Base-by-base conservation (phyloP, 2,329 filamentous ascomycete genomes). In the Keithomyces neogunnii region DNA sequence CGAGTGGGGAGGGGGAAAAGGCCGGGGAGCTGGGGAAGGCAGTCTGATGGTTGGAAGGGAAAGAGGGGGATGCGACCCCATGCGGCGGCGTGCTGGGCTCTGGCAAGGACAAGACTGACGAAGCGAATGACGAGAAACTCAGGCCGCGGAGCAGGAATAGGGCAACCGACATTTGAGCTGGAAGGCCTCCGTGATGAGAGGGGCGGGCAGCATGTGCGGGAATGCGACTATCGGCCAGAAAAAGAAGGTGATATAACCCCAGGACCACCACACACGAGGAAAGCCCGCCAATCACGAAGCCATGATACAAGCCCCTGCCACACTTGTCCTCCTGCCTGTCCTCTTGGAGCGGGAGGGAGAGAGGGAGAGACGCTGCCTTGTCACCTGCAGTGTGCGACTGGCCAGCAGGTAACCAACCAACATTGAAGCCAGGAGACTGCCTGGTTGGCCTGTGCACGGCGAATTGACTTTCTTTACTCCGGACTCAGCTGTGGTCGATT, bases 231-330 rank as follows among this genome's bases (percentile, higher is more conserved):
- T 50, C 39, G 45, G 45, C 53, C 53, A 52, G 48, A 48, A 55
- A 46, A 48, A 55, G 53, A 55, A 55, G 53, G 53, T 55, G 51
- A 52, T 46, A 42, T 35, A 45, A 46, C 47, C 51, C 49, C 50
- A 13, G 45, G 50, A 36, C 47, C 44, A 50, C 48, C 47, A 48
- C 52, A 50, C 47, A 48, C 53, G 47, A 50, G 35, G 29, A 45
- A 10, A 31, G 11, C 45, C 13, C 47, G 50, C 53, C 53, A 55
- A 52, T 55, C 53, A 55, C 35, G 46, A 50, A 32, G 32, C 32
- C 38, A 40, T 40, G 48, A 47, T 44, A 48, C 44, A 36, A 48
- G 42, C 31, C 44, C 51, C 47, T 40, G 30, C 19, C 36, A 46
- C 45, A 51, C 47, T 46, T 47, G 28, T 47, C 26, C 45, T 29